These are phyloP conservation scores for Verbena officinalis DNA, from an alignment of 257 asterid genomes.

Conservation along the genomic window DNA sequence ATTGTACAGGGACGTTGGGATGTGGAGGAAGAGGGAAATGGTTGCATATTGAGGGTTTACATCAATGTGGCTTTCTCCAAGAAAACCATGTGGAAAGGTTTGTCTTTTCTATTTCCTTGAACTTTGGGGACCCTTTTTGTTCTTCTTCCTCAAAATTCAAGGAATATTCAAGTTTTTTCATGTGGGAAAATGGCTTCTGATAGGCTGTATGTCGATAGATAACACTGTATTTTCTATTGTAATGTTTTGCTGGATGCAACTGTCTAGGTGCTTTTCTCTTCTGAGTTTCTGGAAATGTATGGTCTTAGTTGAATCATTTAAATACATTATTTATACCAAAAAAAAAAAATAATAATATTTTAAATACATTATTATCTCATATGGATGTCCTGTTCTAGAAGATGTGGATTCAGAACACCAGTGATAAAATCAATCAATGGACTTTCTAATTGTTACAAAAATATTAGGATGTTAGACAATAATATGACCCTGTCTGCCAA, in stretches of 20 bases:
- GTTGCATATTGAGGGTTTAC: conserved; percentile 72
- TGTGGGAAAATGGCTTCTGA: conserved; percentile 11
- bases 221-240: neutral
- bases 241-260: conserved; percentile 1
- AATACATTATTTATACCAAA: neutral
- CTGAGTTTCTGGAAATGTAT: neutral
- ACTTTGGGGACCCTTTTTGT: neutral
- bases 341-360: too few relatives aligned
- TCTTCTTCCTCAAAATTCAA: conserved; percentile 11
- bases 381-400: neutral
- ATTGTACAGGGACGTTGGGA: conserved; percentile 83
- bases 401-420: conserved; percentile 11
- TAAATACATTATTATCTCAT: conserved; percentile 1
- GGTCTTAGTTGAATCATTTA: conserved; percentile 1
- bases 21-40: conserved; percentile 55
- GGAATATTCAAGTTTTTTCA: neutral
- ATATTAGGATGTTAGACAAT: neutral
- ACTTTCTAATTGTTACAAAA: neutral
- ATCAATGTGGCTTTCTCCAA: conserved; percentile 78
- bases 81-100: conserved; percentile 96
- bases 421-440: neutral
- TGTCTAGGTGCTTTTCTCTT: too few relatives aligned
- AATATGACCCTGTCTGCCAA: neutral
- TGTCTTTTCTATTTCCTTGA: conserved; percentile 24
- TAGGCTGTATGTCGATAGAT: neutral